These are phyloP conservation scores for Xanthoparmelia taractica DNA, from an alignment of 495 filamentous ascomycete genomes.

Conservation along the genomic window DNA sequence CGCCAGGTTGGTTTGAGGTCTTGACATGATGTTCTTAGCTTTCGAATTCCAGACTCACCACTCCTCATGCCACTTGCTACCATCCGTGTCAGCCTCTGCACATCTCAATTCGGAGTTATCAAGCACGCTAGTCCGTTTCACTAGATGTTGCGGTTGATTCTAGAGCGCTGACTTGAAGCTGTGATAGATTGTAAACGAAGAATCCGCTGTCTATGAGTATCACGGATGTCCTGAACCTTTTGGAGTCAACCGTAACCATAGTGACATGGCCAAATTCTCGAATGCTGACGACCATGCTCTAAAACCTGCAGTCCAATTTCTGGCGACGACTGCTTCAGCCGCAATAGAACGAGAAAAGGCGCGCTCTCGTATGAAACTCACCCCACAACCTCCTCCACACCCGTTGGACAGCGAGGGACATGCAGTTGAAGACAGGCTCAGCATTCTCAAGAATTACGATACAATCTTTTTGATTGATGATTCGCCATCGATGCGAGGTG, in stretches of 20 bases:
- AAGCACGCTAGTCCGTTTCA: not conserved
- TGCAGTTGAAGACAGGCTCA: not conserved
- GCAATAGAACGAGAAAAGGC: not conserved
- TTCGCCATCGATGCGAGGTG: slow-evolving; percentile 3
- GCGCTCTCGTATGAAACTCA: not conserved
- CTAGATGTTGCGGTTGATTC: not conserved
- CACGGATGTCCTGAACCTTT: not conserved
- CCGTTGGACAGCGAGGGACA: not conserved
- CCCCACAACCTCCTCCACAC: not conserved
- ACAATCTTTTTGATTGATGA: not conserved
- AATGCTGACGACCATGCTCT: not conserved
- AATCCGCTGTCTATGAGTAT: slow-evolving; percentile 5
- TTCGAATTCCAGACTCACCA: not conserved
- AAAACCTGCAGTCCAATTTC: not conserved
- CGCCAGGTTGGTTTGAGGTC: not conserved
- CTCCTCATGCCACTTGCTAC: not conserved
- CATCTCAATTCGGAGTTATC: not conserved
- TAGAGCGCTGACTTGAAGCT: not conserved
- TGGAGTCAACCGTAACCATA: not conserved
- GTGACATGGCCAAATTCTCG: not conserved
- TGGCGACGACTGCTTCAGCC: not conserved
- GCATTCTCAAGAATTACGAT: not conserved
- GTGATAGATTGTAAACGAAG: not conserved
- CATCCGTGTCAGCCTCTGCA: not conserved
- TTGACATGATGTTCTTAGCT: not conserved